phyloP scores from a whole-genome alignment of 2,329 filamentous ascomycete species.

The Myrmaecium sp. region DNA sequence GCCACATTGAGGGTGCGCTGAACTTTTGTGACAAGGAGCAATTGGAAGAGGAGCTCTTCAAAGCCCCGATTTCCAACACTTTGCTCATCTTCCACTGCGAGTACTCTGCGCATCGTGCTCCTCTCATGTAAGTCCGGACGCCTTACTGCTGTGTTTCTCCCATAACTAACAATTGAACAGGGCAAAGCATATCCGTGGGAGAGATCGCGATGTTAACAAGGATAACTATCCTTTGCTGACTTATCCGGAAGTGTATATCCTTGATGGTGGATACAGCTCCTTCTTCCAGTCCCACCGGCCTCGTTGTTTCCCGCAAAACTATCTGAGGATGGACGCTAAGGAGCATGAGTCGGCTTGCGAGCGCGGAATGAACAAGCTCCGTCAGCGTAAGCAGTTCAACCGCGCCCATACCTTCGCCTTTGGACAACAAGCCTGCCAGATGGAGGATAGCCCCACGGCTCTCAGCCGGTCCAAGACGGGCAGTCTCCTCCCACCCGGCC shows the following conservation, averaged over 20 bases:
- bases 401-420: constrained; percentile 93
- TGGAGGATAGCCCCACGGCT: constrained; percentile 46
- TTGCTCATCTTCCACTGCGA: constrained; percentile 93
- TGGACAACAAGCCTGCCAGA: constrained; percentile 47
- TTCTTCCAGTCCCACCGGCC: constrained; percentile 69
- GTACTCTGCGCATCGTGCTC: constrained; percentile 91
- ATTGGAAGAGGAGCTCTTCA: constrained; percentile 63
- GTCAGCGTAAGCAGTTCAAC: constrained; percentile 70
- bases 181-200: constrained; percentile 77
- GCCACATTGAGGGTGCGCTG: constrained; percentile 81
- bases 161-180: constrained; percentile 20
- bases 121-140: constrained; percentile 50
- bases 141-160: not conserved
- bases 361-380: constrained; percentile 82
- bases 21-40: constrained; percentile 97
- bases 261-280: constrained; percentile 88
- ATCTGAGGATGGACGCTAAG: constrained; percentile 89
- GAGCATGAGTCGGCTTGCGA: constrained; percentile 88
- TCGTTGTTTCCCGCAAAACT: constrained; percentile 84
- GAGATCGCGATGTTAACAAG: constrained; percentile 71
- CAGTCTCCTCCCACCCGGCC: constrained; percentile 13
- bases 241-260: constrained; percentile 95
- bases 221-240: constrained; percentile 75
- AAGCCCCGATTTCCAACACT: constrained; percentile 35
- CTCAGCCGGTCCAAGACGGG: constrained; percentile 16